Evolutionary conservation across 139 green algal genomes (phyloP).

Genomic region (Mesotaenium endlicherianum): DNA sequence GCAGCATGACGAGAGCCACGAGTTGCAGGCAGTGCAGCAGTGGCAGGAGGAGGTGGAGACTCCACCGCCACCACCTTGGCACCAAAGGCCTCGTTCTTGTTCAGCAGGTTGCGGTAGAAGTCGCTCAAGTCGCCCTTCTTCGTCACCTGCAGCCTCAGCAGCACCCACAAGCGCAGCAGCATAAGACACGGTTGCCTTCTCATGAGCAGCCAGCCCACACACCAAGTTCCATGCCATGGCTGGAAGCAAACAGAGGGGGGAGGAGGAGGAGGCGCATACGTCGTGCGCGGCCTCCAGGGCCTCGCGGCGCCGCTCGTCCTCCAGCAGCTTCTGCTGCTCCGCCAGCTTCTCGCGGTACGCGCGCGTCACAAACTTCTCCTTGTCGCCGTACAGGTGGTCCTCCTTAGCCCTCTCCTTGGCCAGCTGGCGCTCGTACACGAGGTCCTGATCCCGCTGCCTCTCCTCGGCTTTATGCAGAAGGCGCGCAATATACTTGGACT

Average conservation of each 20-base stretch:
- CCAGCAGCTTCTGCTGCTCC: conserved; percentile 73
- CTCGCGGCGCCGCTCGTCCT: conserved; percentile 52
- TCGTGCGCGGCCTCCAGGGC: conserved; percentile 25
- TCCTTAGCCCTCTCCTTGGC: conserved; percentile 75
- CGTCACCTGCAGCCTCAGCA: conserved; percentile 49
- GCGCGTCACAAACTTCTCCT: conserved; percentile 91
- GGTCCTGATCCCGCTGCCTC: conserved; percentile 79
- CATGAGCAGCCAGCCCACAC: background rate
- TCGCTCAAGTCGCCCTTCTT: conserved; percentile 75
- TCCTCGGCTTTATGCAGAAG: conserved; percentile 79
- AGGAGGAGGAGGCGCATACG: conserved; percentile 11
- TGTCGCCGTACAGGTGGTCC: conserved; percentile 75
- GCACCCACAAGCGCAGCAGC: background rate
- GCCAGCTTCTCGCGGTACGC: conserved; percentile 93
- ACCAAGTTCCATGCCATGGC: background rate
- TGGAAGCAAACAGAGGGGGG: background rate
- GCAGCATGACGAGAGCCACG: background rate
- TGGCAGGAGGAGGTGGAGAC: background rate
- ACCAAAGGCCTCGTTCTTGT: conserved; percentile 73
- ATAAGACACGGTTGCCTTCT: background rate
- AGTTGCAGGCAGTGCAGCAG: background rate
- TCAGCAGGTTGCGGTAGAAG: conserved; percentile 86
- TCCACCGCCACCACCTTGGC: background rate
- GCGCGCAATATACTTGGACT: conserved; percentile 74
- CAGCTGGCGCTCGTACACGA: conserved; percentile 73